Evolutionary conservation across 176 grass and related monocot species (phyloP), one percentile per base, ranked within the genome.

Genomic region (Eleusine coracana): DNA sequence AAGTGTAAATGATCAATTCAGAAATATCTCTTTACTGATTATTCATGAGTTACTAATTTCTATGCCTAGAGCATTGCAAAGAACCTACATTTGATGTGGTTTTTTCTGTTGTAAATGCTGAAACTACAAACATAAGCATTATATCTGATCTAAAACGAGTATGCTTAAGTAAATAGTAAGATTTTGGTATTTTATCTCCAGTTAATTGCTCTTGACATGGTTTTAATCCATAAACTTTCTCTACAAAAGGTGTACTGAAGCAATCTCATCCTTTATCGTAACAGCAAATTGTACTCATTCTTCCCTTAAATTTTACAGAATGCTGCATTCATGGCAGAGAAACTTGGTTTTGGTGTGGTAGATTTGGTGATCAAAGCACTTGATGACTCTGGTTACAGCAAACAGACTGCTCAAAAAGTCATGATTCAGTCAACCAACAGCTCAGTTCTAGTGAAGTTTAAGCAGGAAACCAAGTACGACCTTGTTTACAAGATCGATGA

Each of bases 361-460:
- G 92, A 94, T 89, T 84, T 80, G 46, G 84, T 94, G 38, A 85
- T 93, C 28, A 90, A 82, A 70, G 82, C 88, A 8, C 86, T 91
- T 45, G 85, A 89, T 48, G 77, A 88, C 38, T 85, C 95, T 11
- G 92, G 95, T 52, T 97, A 97, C 62, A 85, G 66, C 78, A 97
- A 85, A 54, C 81, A 86, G 28, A 97, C 82, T 2, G n/a, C 85
- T 29, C 92, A 85, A 40, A 84, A 92, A 65, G 86, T 92, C 40
- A 91, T 84, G 80, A 97, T 97, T 60, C 90, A 91, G 83, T 97
- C 95, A 14, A 88, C 83, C 52, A 92, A 94, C 51, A 94, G 92
- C 83, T 97, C 95, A 12, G 82, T 89, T 51, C 84, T 97, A 54
- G 75, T 89, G 31, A 89, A 90, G 68, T 92, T 97, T 71, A 97